Evolutionary conservation across 805 yeast genomes (phyloP).

Genomic region (Phaffomyces thermotolerans): DNA sequence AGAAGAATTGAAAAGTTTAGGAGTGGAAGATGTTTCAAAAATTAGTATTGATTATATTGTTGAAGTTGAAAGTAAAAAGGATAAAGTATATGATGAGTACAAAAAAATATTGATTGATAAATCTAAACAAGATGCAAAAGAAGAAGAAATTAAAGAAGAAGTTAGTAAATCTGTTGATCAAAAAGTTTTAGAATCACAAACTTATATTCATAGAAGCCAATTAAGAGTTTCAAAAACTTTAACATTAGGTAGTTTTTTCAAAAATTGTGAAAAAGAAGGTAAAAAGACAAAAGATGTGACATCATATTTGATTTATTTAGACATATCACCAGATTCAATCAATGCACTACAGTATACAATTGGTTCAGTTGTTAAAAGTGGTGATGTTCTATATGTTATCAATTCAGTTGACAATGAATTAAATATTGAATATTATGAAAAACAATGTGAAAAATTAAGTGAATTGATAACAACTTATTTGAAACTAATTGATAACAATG

Average conservation of each 20-base stretch:
- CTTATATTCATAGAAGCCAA: conserved; percentile 44
- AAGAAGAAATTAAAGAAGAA: conserved; percentile 3
- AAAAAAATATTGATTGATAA: conserved; percentile 16
- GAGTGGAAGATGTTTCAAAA: conserved; percentile 33
- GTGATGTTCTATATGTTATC: conserved; percentile 64
- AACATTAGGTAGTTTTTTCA: conserved; percentile 59
- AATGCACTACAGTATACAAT: conserved; percentile 85
- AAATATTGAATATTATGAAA: conserved; percentile 19
- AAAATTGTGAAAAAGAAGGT: conserved; percentile 1
- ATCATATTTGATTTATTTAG: conserved; percentile 72
- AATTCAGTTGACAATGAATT: conserved; percentile 45
- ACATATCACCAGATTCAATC: conserved; percentile 72
- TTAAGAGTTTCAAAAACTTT: conserved; percentile 61
- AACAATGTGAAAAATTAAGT: conserved; percentile 10
- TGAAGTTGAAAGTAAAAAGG: conserved; percentile 17
- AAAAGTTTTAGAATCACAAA: conserved; percentile 45
- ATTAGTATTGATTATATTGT: conserved; percentile 13
- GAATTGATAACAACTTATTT: conserved; percentile 9
- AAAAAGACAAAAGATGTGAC: conserved; percentile 28
- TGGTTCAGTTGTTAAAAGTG: conserved; percentile 78
- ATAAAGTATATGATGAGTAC: conserved; percentile 13
- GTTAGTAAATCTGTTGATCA: conserved; percentile 33
- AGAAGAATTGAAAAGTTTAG: conserved; percentile 28
- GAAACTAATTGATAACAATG: conserved; percentile 9
- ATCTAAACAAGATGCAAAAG: conserved; percentile 7